Evolutionary conservation across 768 basidiomycete genomes (phyloP).

Genomic region (Lactarius deliciosus): DNA sequence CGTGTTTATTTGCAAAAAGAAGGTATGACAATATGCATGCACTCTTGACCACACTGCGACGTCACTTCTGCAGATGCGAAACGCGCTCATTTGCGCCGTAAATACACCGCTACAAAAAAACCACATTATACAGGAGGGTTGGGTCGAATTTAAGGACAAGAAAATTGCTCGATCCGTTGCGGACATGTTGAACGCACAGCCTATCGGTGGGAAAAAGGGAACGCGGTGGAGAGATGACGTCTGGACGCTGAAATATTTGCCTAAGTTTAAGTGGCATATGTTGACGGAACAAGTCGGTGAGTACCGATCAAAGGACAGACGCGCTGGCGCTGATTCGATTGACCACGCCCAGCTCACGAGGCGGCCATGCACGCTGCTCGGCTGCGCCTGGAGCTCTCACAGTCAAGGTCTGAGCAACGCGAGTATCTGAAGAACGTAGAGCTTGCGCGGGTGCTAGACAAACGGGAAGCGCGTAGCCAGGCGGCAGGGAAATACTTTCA

Average conservation of each 20-base stretch:
- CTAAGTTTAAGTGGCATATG: constrained; percentile 99
- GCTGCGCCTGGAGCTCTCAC: constrained; percentile 87
- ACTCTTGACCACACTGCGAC: neutral
- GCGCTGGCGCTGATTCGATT: neutral
- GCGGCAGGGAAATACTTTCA: constrained; percentile 41
- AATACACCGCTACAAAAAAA: constrained; percentile 81
- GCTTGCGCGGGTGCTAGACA: constrained; percentile 80
- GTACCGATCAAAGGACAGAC: constrained; percentile 36
- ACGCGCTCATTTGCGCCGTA: constrained; percentile 78
- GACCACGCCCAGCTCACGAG: constrained; percentile 71
- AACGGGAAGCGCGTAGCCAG: constrained; percentile 52
- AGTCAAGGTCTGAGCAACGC: constrained; percentile 84
- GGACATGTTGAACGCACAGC: constrained; percentile 92
- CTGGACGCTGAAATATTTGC: constrained; percentile 99
- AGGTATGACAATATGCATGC: constrained; percentile 47
- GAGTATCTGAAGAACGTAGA: constrained; percentile 96
- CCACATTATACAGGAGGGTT: constrained; percentile 92
- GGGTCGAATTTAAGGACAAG: constrained; percentile 98
- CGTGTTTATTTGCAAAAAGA: constrained; percentile 92
- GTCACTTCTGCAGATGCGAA: constrained; percentile 61
- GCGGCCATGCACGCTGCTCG: constrained; percentile 84
- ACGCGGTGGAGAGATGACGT: constrained; percentile 93
- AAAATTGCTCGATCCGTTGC: constrained; percentile 86
- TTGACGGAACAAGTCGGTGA: constrained; percentile 95
- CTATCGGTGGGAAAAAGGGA: constrained; percentile 92